phyloP scores from a whole-genome alignment of 371 early-diverging fungal genomes.

The Syncephalis fuscata region DNA sequence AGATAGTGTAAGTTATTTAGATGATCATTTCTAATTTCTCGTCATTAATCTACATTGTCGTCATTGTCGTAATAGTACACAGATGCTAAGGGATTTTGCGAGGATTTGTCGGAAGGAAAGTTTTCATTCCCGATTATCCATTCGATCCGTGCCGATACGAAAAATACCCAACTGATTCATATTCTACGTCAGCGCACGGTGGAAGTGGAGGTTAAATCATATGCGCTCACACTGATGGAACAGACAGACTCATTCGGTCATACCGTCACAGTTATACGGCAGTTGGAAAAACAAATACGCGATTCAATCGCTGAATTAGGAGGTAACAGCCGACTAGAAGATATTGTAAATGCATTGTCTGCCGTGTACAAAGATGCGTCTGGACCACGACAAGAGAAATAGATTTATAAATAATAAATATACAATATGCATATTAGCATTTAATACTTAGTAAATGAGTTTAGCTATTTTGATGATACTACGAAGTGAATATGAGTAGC shows the following conservation, averaged over 20 bases:
- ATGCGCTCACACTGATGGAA: conserved; percentile 67
- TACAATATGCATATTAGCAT: too few relatives aligned
- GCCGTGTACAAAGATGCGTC: conserved; percentile 2
- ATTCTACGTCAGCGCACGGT: conserved; percentile 76
- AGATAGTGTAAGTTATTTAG: conserved; percentile 26
- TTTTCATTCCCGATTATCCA: conserved; percentile 92
- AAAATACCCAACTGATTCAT: conserved; percentile 5
- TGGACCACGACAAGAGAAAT: background rate
- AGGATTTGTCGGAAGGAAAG: conserved; percentile 96
- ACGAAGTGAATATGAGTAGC: too few relatives aligned
- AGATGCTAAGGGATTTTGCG: conserved; percentile 89
- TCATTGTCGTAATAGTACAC: conserved; percentile 33
- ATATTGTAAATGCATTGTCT: conserved; percentile 25
- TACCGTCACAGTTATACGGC: conserved; percentile 30
- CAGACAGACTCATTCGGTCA: conserved; percentile 65
- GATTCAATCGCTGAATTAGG: conserved; percentile 46
- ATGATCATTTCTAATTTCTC: background rate
- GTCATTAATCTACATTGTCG: background rate
- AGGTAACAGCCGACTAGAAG: conserved; percentile 49
- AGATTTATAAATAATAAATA: too few relatives aligned
- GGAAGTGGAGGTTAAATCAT: conserved; percentile 65
- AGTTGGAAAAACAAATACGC: conserved; percentile 39
- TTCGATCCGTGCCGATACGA: conserved; percentile 24
- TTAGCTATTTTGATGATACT: too few relatives aligned
- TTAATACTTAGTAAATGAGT: too few relatives aligned